Percentiles rank a stretch among this genome's conserved stretches.
Conservation (phyloP, 2,329 filamentous ascomycete species). For the Paecilomyces dactylethromorphus region DNA sequence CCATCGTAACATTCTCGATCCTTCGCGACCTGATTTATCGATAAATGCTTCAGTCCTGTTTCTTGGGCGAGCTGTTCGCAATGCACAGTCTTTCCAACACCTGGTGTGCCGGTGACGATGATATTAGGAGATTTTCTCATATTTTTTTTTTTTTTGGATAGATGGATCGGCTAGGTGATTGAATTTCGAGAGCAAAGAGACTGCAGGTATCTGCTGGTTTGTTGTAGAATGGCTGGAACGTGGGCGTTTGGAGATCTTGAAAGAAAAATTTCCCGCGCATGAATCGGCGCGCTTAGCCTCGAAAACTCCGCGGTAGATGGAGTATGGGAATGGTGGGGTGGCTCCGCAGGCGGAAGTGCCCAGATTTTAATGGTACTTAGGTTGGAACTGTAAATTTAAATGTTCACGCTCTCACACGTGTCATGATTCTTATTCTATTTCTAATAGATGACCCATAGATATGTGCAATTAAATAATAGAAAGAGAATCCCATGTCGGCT, state of each 20-base stretch:
- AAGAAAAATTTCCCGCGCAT: neutral
- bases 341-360: neutral
- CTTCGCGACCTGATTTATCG: constrained; percentile 87
- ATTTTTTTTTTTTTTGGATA: constrained; percentile 11
- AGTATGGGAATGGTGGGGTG: neutral
- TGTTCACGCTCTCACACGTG: neutral
- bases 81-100: constrained; percentile 92
- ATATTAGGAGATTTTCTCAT: constrained; percentile 65
- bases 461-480: neutral
- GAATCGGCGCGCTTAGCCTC: neutral
- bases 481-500: neutral
- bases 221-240: neutral
- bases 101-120: constrained; percentile 90
- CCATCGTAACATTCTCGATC: constrained; percentile 81
- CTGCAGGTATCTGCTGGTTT: neutral
- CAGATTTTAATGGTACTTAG: neutral
- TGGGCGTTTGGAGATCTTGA: neutral
- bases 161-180: neutral
- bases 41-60: constrained; percentile 73
- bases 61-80: constrained; percentile 72
- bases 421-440: neutral
- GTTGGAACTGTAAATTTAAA: neutral
- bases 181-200: neutral
- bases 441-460: neutral
- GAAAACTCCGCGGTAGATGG: neutral